These are phyloP conservation scores for Trypethelium eluteriae DNA, from an alignment of 495 filamentous ascomycete genomes.

Conservation along the genomic window DNA sequence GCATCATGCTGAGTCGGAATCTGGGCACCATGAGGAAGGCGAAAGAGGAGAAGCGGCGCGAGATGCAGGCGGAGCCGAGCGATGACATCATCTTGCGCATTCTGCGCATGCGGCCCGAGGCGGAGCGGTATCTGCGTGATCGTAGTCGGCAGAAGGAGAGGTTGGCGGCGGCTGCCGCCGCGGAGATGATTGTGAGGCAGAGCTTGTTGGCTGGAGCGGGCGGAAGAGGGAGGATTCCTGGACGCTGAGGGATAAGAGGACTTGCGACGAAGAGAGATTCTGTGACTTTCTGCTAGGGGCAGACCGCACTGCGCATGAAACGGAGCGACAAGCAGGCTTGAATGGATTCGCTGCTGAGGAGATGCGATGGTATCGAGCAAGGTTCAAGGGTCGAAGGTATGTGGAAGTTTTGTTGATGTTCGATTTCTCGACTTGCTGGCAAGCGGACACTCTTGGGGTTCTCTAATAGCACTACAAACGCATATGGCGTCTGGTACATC, in stretches of 20 bases:
- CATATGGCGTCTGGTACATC: neutral
- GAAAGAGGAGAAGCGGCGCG: conserved; percentile 90
- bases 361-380: neutral
- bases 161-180: conserved; percentile 79
- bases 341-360: too few relatives aligned
- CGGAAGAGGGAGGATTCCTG: conserved; percentile 12
- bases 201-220: conserved; percentile 59
- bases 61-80: conserved; percentile 91
- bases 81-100: conserved; percentile 98
- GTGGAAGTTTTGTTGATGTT: neutral
- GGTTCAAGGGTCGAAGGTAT: neutral
- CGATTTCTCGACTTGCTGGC: neutral
- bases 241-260: neutral
- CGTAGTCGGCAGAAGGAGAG: conserved; percentile 89
- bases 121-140: conserved; percentile 81
- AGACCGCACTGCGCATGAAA: too few relatives aligned
- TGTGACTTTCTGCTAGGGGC: too few relatives aligned
- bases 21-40: conserved; percentile 91
- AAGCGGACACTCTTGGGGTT: neutral
- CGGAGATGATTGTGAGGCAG: conserved; percentile 89
- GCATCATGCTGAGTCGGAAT: conserved; percentile 90
- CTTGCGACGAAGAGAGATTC: neutral
- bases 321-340: too few relatives aligned
- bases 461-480: neutral
- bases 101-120: conserved; percentile 91